phyloP scores from a whole-genome alignment of 202 grass and related monocot genomes.

The Musa balbisiana region DNA sequence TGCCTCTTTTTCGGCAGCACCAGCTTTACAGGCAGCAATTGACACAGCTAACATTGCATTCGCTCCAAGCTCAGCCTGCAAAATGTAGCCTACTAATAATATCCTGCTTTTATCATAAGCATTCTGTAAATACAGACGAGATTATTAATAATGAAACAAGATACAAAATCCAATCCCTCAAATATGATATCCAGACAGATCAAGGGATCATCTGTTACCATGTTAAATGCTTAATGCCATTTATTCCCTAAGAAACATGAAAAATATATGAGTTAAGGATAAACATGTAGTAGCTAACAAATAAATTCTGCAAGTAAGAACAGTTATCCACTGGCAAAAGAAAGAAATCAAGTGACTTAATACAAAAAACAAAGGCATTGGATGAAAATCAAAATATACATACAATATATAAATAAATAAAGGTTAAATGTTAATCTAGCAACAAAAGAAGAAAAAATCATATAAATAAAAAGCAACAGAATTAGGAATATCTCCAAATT shows the following conservation, averaged over 20 bases:
- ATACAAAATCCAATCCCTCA: neutral
- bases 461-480: no score
- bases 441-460: no score
- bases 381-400: neutral
- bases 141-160: neutral
- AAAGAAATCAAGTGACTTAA: neutral
- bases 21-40: conserved; percentile 97
- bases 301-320: neutral
- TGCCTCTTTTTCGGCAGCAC: conserved; percentile 94
- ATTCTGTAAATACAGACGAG: neutral
- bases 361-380: neutral
- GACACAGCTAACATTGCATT: conserved; percentile 94
- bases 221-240: neutral
- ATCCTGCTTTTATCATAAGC: neutral
- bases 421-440: no score
- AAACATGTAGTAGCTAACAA: neutral
- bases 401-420: no score
- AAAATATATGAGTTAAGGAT: neutral
- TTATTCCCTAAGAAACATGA: neutral
- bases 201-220: neutral
- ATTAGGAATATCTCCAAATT: no score
- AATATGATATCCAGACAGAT: neutral
- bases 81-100: conserved; percentile 16
- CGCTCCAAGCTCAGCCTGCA: conserved; percentile 69
- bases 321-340: neutral